A percentile compares a stretch with the other conserved stretches of the same genome.
Evolutionary conservation across 331 rosid species (phyloP).

Genomic region (Arachis monticola): DNA sequence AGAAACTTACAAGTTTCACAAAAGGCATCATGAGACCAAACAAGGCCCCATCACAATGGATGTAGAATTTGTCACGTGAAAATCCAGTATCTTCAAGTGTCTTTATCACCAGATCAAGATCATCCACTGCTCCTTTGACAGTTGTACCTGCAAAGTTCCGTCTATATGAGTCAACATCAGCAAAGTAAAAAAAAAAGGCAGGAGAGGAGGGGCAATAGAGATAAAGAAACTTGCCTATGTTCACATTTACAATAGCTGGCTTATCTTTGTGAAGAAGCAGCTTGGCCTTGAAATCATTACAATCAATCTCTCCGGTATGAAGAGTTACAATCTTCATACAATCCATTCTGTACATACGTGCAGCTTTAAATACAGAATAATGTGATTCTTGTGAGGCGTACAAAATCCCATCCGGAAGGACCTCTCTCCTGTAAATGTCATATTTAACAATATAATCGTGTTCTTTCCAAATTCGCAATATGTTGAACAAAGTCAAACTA

Average conservation of each 20-base stretch:
- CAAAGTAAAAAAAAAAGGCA: constrained; percentile 12
- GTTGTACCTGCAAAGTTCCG: constrained; percentile 52
- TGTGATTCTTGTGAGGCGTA: constrained; percentile 56
- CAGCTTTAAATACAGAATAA: constrained; percentile 61
- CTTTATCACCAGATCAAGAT: constrained; percentile 60
- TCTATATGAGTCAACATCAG: constrained; percentile 13
- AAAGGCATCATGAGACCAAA: constrained; percentile 78
- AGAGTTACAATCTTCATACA: constrained; percentile 51
- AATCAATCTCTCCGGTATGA: constrained; percentile 59
- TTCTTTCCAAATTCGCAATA: constrained; percentile 7
- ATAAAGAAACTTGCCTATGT: constrained; percentile 48
- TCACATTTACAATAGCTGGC: constrained; percentile 63
- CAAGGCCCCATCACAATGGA: constrained; percentile 63
- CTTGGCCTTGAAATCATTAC: constrained; percentile 56
- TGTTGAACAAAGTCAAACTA: constrained; percentile 23
- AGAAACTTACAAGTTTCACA: constrained; percentile 53
- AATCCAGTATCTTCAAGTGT: constrained; percentile 63
- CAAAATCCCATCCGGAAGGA: constrained; percentile 55
- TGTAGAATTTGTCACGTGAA: constrained; percentile 55
- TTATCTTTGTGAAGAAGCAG: constrained; percentile 55
- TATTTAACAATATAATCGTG: constrained; percentile 23
- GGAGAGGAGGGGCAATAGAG: constrained; percentile 2
- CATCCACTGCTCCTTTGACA: constrained; percentile 69
- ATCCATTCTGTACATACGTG: constrained; percentile 60
- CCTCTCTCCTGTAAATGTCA: constrained; percentile 57